Conservation (phyloP, 352 stramenopile genomes). For the Globisporangium sylvaticum region DNA sequence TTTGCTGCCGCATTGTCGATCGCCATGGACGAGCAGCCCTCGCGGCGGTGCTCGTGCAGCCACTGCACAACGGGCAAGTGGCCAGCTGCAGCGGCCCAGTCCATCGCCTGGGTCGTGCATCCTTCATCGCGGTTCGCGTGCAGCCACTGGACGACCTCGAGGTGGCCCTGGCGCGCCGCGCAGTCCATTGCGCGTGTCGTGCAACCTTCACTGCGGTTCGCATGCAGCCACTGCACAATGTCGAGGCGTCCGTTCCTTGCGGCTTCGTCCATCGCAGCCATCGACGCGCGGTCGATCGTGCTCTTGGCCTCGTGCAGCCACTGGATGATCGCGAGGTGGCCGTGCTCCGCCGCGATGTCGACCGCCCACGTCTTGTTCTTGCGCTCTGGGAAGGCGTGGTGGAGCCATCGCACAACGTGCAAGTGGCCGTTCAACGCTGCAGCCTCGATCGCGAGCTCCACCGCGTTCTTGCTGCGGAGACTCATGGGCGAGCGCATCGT, state of each 20-base stretch:
- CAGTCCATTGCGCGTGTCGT: conserved; percentile 15
- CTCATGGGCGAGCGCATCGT: background rate
- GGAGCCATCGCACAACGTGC: conserved; percentile 11
- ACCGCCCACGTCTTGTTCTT: conserved; percentile 13
- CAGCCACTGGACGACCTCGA: conserved; percentile 39
- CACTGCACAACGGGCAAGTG: conserved; percentile 59
- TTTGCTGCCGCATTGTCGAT: conserved; percentile 6
- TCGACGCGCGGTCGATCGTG: background rate
- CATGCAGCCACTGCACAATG: conserved; percentile 13
- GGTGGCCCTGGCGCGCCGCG: conserved; percentile 8
- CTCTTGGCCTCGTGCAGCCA: conserved; percentile 5
- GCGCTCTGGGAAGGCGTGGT: conserved; percentile 3
- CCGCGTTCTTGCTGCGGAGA: background rate
- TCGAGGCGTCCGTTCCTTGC: conserved; percentile 4
- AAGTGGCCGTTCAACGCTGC: conserved; percentile 7
- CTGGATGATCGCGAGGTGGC: conserved; percentile 9
- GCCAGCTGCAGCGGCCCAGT: conserved; percentile 56
- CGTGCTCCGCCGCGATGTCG: conserved; percentile 6
- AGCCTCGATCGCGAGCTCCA: conserved; percentile 14
- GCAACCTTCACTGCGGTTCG: conserved; percentile 6
- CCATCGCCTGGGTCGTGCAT: conserved; percentile 59
- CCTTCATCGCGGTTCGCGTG: conserved; percentile 50
- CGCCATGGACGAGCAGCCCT: conserved; percentile 28
- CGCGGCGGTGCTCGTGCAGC: conserved; percentile 46
- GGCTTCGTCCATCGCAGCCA: conserved; percentile 9